phyloP scores from a whole-genome alignment of 2,329 filamentous ascomycete species.

The Parastagonospora avenae region DNA sequence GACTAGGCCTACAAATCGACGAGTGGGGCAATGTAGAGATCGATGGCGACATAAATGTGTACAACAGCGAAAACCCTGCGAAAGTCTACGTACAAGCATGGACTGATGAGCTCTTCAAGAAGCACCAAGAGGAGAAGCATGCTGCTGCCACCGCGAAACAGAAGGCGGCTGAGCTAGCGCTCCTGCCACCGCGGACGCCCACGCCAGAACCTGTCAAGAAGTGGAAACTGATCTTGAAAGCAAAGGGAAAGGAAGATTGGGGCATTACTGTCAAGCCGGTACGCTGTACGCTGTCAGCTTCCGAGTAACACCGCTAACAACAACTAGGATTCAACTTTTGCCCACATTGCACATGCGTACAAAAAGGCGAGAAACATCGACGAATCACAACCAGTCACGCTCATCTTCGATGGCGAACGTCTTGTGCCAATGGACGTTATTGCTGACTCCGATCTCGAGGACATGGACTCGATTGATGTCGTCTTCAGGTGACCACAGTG shows the following conservation, averaged over 20 bases:
- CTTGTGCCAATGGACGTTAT: constrained; percentile 41
- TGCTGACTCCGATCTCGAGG: constrained; percentile 42
- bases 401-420: constrained; percentile 47
- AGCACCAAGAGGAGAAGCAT: constrained; percentile 52
- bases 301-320: neutral
- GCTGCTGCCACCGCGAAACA: constrained; percentile 32
- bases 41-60: constrained; percentile 53
- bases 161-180: constrained; percentile 47
- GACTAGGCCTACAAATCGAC: constrained; percentile 56
- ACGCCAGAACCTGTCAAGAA: constrained; percentile 21
- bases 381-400: constrained; percentile 33
- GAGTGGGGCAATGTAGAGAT: constrained; percentile 45
- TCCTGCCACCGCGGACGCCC: constrained; percentile 19
- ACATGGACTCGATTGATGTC: constrained; percentile 45
- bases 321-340: constrained; percentile 37
- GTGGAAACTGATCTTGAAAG: constrained; percentile 55
- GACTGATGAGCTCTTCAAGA: constrained; percentile 67
- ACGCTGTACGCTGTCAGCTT: constrained; percentile 24
- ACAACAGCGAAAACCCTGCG: constrained; percentile 55
- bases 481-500: constrained; percentile 36
- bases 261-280: constrained; percentile 57
- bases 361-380: constrained; percentile 26
- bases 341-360: constrained; percentile 37
- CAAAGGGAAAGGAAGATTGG: constrained; percentile 57
- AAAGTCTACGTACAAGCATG: constrained; percentile 78